These are phyloP conservation scores for Puccinia novopanici DNA, from an alignment of 1,284 basidiomycete species.

Conservation along the genomic window DNA sequence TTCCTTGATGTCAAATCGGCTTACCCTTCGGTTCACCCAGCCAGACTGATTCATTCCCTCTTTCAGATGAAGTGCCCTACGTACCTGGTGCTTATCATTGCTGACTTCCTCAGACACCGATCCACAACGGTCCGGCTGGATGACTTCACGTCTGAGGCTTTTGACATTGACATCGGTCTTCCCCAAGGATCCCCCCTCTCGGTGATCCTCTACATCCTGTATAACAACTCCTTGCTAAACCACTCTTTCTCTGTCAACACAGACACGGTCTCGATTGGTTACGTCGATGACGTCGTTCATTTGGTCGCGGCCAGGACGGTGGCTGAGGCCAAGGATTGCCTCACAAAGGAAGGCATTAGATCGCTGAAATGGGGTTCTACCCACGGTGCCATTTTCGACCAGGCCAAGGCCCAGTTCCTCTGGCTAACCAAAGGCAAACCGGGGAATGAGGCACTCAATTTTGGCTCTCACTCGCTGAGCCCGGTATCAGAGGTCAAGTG, in stretches of 20 bases:
- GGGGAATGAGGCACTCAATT: background rate
- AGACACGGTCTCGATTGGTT: background rate
- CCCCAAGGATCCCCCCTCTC: constrained; percentile 13
- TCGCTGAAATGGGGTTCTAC: background rate
- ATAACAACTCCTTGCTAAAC: background rate
- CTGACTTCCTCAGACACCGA: constrained; percentile 7
- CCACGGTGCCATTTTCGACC: constrained; percentile 5
- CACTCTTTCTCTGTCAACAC: background rate
- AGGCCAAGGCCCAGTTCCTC: background rate
- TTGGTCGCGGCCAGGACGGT: background rate
- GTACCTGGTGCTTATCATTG: background rate
- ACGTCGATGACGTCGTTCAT: constrained; percentile 20
- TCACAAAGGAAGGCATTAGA: background rate
- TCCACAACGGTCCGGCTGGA: background rate
- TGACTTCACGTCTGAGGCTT: background rate
- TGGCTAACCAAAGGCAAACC: too few species aligned
- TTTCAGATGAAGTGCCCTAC: background rate
- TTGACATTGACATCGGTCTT: background rate
- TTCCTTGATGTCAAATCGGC: constrained; percentile 23
- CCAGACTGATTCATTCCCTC: background rate
- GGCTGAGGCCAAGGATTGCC: background rate
- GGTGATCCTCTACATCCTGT: constrained; percentile 7
- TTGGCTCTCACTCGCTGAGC: background rate
- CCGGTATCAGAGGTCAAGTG: background rate
- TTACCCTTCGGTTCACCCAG: constrained; percentile 10